These are phyloP conservation scores for Orbilia ellipsospora DNA, from an alignment of 2,329 filamentous ascomycete species.

Conservation along the genomic window DNA sequence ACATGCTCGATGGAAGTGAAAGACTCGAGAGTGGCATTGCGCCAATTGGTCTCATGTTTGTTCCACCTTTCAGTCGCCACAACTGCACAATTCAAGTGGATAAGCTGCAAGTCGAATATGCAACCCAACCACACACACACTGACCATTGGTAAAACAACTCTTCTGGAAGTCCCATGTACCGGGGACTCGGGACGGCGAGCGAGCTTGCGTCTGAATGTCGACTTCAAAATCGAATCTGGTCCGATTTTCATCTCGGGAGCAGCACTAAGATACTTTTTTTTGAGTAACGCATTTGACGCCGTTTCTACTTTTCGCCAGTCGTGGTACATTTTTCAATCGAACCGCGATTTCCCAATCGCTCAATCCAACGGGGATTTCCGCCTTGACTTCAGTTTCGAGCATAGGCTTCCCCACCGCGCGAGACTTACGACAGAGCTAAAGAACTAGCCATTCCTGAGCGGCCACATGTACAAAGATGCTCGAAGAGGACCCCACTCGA, in stretches of 20 bases:
- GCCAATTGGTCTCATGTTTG: no score
- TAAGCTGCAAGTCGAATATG: conserved; percentile 5
- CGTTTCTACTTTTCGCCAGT: not conserved
- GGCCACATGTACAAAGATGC: conserved; percentile 12
- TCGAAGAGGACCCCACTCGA: conserved; percentile 3
- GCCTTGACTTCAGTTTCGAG: not conserved
- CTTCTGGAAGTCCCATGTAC: conserved; percentile 14
- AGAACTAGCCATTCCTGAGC: conserved; percentile 19
- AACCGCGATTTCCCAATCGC: not conserved
- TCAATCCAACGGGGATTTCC: not conserved
- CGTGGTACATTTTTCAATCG: not conserved
- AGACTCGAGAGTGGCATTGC: no score
- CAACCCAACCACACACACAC: conserved; percentile 7
- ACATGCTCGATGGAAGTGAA: no score
- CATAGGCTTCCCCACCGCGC: not conserved
- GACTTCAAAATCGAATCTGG: not conserved
- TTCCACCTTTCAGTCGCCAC: no score
- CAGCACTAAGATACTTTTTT: no score
- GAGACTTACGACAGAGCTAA: not conserved
- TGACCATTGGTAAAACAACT: not conserved
- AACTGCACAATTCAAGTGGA: not conserved
- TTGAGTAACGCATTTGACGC: not conserved
- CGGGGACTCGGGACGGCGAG: conserved; percentile 14
- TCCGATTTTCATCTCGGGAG: not conserved
- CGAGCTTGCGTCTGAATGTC: not conserved